Evolutionary conservation across 305 asterid species (phyloP).

Genomic region (Lippia alba): DNA sequence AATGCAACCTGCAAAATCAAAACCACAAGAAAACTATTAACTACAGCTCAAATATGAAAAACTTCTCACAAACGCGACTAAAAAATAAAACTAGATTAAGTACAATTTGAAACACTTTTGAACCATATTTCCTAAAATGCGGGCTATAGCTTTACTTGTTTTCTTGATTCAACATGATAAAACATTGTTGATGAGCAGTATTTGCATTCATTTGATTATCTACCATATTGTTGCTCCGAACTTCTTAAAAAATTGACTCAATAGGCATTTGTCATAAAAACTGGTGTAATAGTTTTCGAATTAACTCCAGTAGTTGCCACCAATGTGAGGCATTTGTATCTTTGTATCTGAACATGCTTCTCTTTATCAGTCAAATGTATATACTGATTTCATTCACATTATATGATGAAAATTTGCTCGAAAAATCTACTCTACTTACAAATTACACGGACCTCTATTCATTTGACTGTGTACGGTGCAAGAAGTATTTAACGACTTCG

Average conservation of each 20-base stretch:
- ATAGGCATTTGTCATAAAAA: slow-evolving; percentile 2
- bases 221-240: no score
- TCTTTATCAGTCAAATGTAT: not conserved
- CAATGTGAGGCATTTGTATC: not conserved
- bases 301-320: no score
- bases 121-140: no score
- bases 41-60: no score
- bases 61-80: no score
- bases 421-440: not conserved
- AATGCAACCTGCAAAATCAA: slow-evolving; percentile 48
- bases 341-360: not conserved
- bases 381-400: not conserved
- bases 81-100: no score
- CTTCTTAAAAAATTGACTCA: not conserved
- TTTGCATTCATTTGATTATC: no score
- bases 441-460: not conserved
- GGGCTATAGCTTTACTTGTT: no score
- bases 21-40: slow-evolving; percentile 4
- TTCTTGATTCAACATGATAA: no score
- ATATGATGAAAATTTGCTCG: not conserved
- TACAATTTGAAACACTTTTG: no score
- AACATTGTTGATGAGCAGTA: no score
- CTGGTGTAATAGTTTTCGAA: no score
- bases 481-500: slow-evolving; percentile 66
- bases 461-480: slow-evolving; percentile 45